Conservation (phyloP, 2,329 filamentous ascomycete genomes). For the Amauroascus verrucosus region DNA sequence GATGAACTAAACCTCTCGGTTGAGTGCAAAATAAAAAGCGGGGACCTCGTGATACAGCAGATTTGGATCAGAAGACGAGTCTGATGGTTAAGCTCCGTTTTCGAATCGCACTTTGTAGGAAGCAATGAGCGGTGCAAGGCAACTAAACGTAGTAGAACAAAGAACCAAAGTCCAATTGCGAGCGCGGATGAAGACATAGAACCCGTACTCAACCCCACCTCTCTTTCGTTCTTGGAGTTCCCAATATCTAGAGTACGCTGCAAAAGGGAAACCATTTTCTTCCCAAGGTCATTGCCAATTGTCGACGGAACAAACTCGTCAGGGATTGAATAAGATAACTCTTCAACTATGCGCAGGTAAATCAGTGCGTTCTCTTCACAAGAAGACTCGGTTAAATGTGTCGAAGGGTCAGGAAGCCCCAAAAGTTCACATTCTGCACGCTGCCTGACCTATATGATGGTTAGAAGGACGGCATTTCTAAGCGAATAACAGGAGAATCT, state of each 20-base stretch:
- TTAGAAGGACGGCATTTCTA: conserved; percentile 15
- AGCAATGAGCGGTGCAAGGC: conserved; percentile 34
- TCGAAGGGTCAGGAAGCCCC: conserved; percentile 21
- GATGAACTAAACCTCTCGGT: conserved; percentile 24
- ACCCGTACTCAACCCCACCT: background rate
- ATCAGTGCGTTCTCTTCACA: conserved; percentile 27
- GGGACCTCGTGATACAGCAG: conserved; percentile 33
- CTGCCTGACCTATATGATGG: conserved; percentile 29
- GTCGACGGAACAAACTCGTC: conserved; percentile 24
- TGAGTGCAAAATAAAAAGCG: conserved; percentile 26
- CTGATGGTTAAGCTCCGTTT: conserved; percentile 26
- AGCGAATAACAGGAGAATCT: background rate
- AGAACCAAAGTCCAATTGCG: conserved; percentile 32
- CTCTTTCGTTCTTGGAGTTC: conserved; percentile 15
- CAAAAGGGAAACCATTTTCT: conserved; percentile 32
- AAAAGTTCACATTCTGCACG: conserved; percentile 34
- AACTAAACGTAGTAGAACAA: conserved; percentile 32
- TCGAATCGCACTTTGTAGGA: conserved; percentile 19
- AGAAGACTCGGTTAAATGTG: conserved; percentile 11
- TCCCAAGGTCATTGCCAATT: conserved; percentile 28
- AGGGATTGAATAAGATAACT: conserved; percentile 30
- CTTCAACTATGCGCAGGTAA: conserved; percentile 33
- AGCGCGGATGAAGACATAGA: background rate
- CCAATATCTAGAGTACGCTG: conserved; percentile 28
- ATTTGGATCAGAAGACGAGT: conserved; percentile 31